Percentiles rank a stretch among this genome's conserved stretches.
These are phyloP conservation scores for Yarrowia sp. DNA, from an alignment of 805 yeast genomes.

Conservation along the genomic window DNA sequence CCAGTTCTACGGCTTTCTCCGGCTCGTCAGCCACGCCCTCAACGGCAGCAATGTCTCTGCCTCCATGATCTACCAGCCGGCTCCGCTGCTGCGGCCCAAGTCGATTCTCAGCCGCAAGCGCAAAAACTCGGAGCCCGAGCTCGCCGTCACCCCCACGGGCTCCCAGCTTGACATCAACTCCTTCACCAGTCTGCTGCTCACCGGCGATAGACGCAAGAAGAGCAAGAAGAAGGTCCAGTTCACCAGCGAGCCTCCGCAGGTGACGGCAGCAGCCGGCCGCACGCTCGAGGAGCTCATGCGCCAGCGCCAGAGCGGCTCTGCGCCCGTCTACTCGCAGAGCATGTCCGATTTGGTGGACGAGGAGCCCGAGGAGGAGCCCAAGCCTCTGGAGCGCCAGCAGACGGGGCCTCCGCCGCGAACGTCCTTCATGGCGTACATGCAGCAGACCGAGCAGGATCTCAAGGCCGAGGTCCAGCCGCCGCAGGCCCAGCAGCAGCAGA, in stretches of 20 bases:
- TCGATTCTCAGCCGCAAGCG: slow-evolving; percentile 68
- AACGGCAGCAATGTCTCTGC: slow-evolving; percentile 47
- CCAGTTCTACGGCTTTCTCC: slow-evolving; percentile 81
- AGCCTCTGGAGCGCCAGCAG: slow-evolving; percentile 33
- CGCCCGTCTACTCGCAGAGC: slow-evolving; percentile 12
- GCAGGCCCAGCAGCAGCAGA: background rate
- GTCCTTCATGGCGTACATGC: slow-evolving; percentile 11
- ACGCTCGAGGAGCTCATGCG: slow-evolving; percentile 41
- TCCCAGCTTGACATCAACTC: slow-evolving; percentile 66
- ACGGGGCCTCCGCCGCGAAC: slow-evolving; percentile 26
- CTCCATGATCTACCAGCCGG: slow-evolving; percentile 40
- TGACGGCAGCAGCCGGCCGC: slow-evolving; percentile 43
- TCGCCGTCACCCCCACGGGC: slow-evolving; percentile 16
- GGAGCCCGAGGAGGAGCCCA: background rate
- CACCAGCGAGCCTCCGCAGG: slow-evolving; percentile 41
- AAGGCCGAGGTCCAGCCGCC: background rate
- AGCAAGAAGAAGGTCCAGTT: slow-evolving; percentile 41
- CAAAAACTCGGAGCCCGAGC: slow-evolving; percentile 29
- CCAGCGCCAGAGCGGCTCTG: slow-evolving; percentile 32
- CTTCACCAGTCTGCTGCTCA: slow-evolving; percentile 76
- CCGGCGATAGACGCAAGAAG: slow-evolving; percentile 57
- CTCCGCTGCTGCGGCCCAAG: slow-evolving; percentile 75
- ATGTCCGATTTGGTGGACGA: slow-evolving; percentile 13
- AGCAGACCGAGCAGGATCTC: slow-evolving; percentile 29
- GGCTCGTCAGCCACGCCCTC: slow-evolving; percentile 74